Evolutionary conservation across 148 eudicot species (phyloP).

Genomic region (Amaranthus hypochondriacus): DNA sequence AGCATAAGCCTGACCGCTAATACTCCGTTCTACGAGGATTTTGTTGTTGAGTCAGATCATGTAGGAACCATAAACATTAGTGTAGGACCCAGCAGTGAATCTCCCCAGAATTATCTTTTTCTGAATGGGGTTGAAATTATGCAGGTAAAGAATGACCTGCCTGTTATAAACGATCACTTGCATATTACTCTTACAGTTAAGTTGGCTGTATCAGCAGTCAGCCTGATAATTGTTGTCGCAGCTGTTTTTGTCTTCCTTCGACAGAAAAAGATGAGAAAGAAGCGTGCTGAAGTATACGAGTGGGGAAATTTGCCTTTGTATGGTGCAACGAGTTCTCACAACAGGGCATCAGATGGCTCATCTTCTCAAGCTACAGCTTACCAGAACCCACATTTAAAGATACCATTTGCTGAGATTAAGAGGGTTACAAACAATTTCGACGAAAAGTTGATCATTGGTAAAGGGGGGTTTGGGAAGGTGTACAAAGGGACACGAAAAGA

Average conservation of each 20-base stretch:
- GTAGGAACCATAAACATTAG: constrained; percentile 29
- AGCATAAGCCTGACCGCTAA: not conserved
- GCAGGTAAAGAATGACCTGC: constrained; percentile 22
- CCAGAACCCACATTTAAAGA: constrained; percentile 30
- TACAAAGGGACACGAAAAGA: constrained; percentile 35
- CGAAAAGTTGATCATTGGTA: constrained; percentile 34
- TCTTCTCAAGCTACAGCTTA: constrained; percentile 17
- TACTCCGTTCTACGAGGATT: constrained; percentile 31
- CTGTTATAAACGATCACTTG: constrained; percentile 7
- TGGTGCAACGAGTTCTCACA: constrained; percentile 27
- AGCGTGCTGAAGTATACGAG: constrained; percentile 21
- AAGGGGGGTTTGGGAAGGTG: constrained; percentile 62
- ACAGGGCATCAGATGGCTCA: constrained; percentile 16
- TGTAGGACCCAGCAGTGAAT: constrained; percentile 15
- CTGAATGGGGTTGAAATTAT: constrained; percentile 51
- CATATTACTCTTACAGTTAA: constrained; percentile 17
- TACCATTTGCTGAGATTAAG: constrained; percentile 34
- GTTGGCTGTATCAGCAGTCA: constrained; percentile 25
- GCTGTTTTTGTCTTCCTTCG: constrained; percentile 9
- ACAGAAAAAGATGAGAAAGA: constrained; percentile 16
- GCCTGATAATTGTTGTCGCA: constrained; percentile 5
- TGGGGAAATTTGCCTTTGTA: constrained; percentile 18
- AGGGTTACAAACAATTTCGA: constrained; percentile 45
- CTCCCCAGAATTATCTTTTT: not conserved
- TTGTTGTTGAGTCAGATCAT: constrained; percentile 27